phyloP scores from a whole-genome alignment of 352 stramenopile genomes.

The Globisporangium abappressorium region DNA sequence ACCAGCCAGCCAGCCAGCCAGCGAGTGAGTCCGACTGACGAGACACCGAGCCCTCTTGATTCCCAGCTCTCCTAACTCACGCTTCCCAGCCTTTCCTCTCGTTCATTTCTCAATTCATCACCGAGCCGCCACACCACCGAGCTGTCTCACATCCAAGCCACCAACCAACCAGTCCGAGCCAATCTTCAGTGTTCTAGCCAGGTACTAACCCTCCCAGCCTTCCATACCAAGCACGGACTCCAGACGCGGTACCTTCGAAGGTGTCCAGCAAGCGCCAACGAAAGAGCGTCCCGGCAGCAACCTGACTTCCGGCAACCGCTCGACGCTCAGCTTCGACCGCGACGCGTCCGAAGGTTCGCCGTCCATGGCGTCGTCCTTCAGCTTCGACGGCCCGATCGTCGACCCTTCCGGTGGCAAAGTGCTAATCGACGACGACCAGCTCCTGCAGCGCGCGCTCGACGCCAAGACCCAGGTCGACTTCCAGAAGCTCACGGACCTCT shows the following conservation, averaged over 20 bases:
- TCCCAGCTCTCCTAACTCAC: not conserved
- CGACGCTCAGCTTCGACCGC: conserved; percentile 5
- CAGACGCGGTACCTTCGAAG: not conserved
- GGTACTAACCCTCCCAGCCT: not conserved
- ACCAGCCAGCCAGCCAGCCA: not conserved
- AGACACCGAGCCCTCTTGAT: not conserved
- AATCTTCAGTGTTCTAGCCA: not conserved
- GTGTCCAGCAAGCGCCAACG: not conserved
- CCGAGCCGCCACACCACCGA: not conserved
- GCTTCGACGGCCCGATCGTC: conserved; percentile 6
- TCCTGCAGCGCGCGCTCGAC: conserved; percentile 25
- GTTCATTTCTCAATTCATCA: conserved; percentile 1
- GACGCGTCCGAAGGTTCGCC: not conserved
- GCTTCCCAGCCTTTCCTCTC: not conserved
- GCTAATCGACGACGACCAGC: conserved; percentile 31
- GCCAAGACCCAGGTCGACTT: conserved; percentile 25
- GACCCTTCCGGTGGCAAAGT: conserved; percentile 11
- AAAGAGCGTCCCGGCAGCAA: not conserved
- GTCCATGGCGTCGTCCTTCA: not conserved
- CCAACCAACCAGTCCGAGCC: not conserved
- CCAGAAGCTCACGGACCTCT: conserved; percentile 14
- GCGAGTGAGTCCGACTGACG: not conserved
- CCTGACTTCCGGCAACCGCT: not conserved
- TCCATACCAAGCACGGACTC: not conserved
- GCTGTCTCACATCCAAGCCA: not conserved